Evolutionary conservation across 257 asterid genomes (phyloP).

Genomic region (Mentha longifolia): DNA sequence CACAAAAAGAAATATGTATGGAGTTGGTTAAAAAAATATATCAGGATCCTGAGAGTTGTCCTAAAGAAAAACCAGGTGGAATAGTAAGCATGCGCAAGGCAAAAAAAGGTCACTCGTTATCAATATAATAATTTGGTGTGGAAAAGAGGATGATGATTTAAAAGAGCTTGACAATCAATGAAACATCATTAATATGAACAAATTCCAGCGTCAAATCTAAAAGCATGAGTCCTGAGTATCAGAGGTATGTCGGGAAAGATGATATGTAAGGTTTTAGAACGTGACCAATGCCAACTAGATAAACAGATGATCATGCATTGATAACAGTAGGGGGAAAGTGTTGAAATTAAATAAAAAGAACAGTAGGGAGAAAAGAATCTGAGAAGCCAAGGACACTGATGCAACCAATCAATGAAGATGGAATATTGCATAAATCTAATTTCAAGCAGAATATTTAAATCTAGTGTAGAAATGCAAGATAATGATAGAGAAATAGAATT

Average conservation of each 20-base stretch:
- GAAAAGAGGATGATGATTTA: not conserved
- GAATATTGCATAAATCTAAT: constrained; percentile 16
- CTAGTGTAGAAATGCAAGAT: constrained; percentile 1
- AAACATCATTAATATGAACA: not conserved
- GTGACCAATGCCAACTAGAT: not conserved
- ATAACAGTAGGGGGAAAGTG: not conserved
- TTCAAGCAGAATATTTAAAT: constrained; percentile 17
- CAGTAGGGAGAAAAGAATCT: not conserved
- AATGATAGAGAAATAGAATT: not conserved
- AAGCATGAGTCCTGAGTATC: not conserved
- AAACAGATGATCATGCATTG: not conserved
- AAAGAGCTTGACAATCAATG: not conserved
- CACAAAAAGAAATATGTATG: not conserved
- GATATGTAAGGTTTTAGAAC: constrained; percentile 10
- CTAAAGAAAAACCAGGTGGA: not conserved
- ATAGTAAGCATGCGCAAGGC: not conserved
- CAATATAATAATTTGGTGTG: not conserved
- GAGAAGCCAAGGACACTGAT: not conserved
- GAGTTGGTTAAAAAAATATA: not conserved
- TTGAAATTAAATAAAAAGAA: too few species aligned
- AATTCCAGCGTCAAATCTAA: not conserved
- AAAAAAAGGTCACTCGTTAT: constrained; percentile 4
- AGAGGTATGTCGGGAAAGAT: constrained; percentile 8
- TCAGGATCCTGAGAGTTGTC: constrained; percentile 19
- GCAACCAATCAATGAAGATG: constrained; percentile 8